Conservation (phyloP, 345 rosid genomes). For the Pistacia vera region DNA sequence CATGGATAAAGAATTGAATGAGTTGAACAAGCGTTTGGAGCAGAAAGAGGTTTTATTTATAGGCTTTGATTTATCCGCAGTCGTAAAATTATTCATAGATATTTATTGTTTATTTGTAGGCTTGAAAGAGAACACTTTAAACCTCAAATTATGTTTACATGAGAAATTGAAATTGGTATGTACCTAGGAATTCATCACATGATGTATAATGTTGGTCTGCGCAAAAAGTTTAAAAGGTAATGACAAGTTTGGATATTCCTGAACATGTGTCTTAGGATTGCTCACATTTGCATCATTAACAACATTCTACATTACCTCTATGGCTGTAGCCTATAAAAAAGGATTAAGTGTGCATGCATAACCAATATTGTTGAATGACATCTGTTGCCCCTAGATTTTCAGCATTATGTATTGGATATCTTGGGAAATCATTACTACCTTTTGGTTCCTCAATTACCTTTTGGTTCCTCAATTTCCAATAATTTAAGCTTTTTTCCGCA, state of each 20-base stretch:
- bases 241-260: background rate
- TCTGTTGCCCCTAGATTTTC: background rate
- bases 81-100: background rate
- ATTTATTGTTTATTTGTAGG: background rate
- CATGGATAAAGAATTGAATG: conserved; percentile 84
- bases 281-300: background rate
- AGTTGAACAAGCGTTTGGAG: conserved; percentile 78
- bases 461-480: background rate
- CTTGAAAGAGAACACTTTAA: background rate
- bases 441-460: background rate
- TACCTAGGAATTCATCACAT: background rate
- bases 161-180: background rate
- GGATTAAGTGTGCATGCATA: background rate
- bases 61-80: conserved; percentile 1
- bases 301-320: background rate
- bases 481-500: background rate
- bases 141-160: background rate
- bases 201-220: background rate
- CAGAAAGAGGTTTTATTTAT: conserved; percentile 75
- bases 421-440: background rate
- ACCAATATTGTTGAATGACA: background rate
- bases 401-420: background rate
- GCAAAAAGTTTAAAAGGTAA: background rate
- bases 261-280: background rate
- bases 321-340: background rate